A percentile compares a stretch with the other conserved stretches of the same genome.
Evolutionary conservation across 2,329 filamentous ascomycete genomes (phyloP).

Genomic region (Hortaea werneckii): DNA sequence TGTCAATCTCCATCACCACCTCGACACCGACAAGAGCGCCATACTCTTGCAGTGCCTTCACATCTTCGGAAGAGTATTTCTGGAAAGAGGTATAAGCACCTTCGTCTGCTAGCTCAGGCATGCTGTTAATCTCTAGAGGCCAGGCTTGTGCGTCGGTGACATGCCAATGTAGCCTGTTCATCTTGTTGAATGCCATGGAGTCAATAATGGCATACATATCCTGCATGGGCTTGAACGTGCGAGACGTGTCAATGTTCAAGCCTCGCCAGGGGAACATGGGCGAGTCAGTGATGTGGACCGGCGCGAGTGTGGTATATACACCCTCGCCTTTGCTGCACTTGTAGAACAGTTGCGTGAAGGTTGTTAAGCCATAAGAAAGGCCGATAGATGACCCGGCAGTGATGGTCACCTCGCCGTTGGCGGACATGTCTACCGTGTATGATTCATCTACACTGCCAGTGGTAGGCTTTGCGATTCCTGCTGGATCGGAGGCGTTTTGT

Average conservation of each 20-base stretch:
- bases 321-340: constrained; percentile 41
- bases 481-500: constrained; percentile 47
- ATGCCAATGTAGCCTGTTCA: constrained; percentile 74
- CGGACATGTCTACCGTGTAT: constrained; percentile 55
- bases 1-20: constrained; percentile 67
- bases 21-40: constrained; percentile 59
- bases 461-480: constrained; percentile 48
- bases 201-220: constrained; percentile 69
- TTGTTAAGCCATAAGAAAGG: constrained; percentile 61
- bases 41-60: constrained; percentile 59
- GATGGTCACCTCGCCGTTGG: constrained; percentile 51
- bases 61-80: constrained; percentile 56
- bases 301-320: constrained; percentile 60
- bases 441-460: constrained; percentile 63
- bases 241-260: constrained; percentile 66
- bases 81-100: constrained; percentile 61
- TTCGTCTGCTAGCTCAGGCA: constrained; percentile 61
- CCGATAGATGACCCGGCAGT: constrained; percentile 58
- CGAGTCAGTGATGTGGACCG: constrained; percentile 60
- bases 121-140: constrained; percentile 67
- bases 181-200: constrained; percentile 65
- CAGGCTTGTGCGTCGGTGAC: constrained; percentile 76
- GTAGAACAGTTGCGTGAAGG: constrained; percentile 73
- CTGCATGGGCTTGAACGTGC: constrained; percentile 58
- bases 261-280: constrained; percentile 71